Conservation (phyloP, 495 filamentous ascomycete species). For the Tuber calosporum region DNA sequence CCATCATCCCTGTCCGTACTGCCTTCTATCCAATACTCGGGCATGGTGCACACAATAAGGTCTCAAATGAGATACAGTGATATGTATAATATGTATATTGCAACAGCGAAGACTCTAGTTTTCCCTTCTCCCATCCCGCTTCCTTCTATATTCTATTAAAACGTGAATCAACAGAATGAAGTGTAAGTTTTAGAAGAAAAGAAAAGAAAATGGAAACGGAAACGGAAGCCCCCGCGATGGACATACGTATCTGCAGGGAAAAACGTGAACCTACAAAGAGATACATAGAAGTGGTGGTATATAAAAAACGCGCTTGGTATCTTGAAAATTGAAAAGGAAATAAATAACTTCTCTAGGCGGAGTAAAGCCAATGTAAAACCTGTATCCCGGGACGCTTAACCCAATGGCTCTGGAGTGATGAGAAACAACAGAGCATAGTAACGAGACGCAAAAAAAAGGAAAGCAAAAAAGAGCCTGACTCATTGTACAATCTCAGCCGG, state of each 20-base stretch:
- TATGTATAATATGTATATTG: neutral
- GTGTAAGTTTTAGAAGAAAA: neutral
- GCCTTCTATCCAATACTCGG: neutral
- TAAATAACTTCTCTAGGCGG: constrained; percentile 27
- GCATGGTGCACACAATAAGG: neutral
- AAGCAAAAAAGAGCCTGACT: constrained; percentile 21
- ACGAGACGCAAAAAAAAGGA: neutral
- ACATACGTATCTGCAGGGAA: neutral
- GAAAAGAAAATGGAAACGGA: neutral
- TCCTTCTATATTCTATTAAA: neutral
- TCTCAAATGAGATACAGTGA: too few relatives aligned
- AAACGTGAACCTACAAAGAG: neutral
- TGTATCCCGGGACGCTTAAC: neutral
- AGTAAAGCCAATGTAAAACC: constrained; percentile 22
- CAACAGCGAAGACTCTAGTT: neutral
- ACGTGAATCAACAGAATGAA: neutral
- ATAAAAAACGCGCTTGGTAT: constrained; percentile 16
- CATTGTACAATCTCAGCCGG: constrained; percentile 32
- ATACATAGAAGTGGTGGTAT: neutral
- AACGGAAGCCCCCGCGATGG: neutral
- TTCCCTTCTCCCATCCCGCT: neutral
- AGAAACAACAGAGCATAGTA: neutral
- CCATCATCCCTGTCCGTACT: constrained; percentile 1
- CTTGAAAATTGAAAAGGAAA: constrained; percentile 18
- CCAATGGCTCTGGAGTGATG: neutral